These are phyloP conservation scores for Candida hispaniensis DNA, from an alignment of 805 yeast species.

Conservation along the genomic window DNA sequence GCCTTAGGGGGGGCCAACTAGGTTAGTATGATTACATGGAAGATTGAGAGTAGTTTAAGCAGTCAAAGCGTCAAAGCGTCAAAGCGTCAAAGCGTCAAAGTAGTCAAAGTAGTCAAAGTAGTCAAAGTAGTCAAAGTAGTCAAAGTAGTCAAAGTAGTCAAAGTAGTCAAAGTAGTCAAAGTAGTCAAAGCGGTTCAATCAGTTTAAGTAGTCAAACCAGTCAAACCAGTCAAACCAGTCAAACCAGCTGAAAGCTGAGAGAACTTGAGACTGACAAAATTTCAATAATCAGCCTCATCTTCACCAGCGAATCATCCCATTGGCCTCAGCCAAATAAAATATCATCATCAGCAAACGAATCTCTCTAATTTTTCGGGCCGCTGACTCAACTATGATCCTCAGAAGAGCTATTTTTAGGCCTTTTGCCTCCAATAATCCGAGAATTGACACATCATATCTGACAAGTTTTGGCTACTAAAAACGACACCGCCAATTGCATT, in stretches of 20 bases:
- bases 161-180: background rate
- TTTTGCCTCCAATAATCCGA: background rate
- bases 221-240: too few species aligned
- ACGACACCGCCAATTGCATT: too few species aligned
- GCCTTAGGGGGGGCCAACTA: conserved; percentile 95
- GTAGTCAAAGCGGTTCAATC: background rate
- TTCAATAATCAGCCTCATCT: too few species aligned
- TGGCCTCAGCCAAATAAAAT: too few species aligned
- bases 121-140: background rate
- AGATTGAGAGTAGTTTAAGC: background rate
- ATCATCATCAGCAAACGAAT: too few species aligned
- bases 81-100: background rate
- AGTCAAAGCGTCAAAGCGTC: background rate
- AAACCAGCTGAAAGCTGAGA: too few species aligned
- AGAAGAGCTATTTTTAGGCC: background rate
- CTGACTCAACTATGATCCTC: too few species aligned
- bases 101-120: background rate
- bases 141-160: background rate
- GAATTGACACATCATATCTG: background rate
- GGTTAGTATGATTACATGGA: conserved; percentile 23
- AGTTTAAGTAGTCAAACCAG: background rate
- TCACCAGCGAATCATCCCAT: too few species aligned
- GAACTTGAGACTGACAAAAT: too few species aligned
- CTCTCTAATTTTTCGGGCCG: too few species aligned
- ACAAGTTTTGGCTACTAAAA: background rate